These are phyloP conservation scores for Pholiota conissans DNA, from an alignment of 768 basidiomycete genomes.

Conservation along the genomic window DNA sequence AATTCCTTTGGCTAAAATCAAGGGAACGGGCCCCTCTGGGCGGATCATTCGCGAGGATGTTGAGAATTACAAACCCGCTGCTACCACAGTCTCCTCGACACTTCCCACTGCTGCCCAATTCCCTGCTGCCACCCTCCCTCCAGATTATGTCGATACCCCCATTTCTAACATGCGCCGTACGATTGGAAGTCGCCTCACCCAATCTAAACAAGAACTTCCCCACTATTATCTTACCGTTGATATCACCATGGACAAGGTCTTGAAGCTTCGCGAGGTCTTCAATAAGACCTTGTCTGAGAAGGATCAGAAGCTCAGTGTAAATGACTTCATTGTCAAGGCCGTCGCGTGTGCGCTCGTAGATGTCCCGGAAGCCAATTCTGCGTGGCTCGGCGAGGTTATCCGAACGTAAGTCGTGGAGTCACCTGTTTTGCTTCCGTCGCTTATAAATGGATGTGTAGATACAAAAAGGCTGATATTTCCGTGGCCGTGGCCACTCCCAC, in stretches of 20 bases:
- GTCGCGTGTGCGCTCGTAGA: conserved; percentile 87
- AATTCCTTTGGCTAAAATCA: conserved; percentile 85
- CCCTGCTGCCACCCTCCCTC: conserved; percentile 47
- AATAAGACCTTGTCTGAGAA: conserved; percentile 85
- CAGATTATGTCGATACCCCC: conserved; percentile 86
- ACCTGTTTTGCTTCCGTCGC: neutral
- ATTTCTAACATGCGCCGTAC: conserved; percentile 92
- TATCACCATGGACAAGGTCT: conserved; percentile 93
- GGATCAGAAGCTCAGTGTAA: conserved; percentile 97
- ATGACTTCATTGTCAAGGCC: conserved; percentile 98
- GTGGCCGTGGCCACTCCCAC: conserved; percentile 95
- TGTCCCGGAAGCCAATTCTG: conserved; percentile 97
- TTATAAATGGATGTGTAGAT: conserved; percentile 43
- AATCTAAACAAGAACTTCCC: conserved; percentile 93
- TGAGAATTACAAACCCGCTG: conserved; percentile 75
- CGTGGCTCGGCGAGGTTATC: conserved; percentile 95
- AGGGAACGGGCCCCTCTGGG: conserved; percentile 92
- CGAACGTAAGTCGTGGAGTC: conserved; percentile 68
- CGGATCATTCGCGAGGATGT: conserved; percentile 95
- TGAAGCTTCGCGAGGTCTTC: conserved; percentile 94
- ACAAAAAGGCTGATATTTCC: conserved; percentile 96
- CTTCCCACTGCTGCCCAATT: conserved; percentile 46
- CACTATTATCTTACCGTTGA: conserved; percentile 97
- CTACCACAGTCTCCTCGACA: conserved; percentile 43
- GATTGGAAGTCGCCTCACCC: conserved; percentile 86